These are phyloP conservation scores for Scopulariopsis brevicaulis DNA, from an alignment of 2,329 filamentous ascomycete species.

Conservation along the genomic window DNA sequence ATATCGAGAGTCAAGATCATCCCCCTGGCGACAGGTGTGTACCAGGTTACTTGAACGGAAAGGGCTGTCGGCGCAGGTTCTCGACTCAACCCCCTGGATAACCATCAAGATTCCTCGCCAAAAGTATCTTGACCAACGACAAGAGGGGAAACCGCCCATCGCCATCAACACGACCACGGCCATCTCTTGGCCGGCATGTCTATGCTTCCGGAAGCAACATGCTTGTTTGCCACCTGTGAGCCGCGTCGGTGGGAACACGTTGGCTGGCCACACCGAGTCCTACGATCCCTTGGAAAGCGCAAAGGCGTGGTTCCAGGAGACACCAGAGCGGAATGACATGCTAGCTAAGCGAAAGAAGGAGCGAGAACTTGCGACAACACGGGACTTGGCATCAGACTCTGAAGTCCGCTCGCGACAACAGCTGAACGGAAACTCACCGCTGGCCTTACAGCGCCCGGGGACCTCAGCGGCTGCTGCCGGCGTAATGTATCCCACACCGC, in stretches of 20 bases:
- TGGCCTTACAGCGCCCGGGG: conserved; percentile 36
- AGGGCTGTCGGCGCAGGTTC: conserved; percentile 30
- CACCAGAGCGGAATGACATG: conserved; percentile 33
- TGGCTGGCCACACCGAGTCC: conserved; percentile 25
- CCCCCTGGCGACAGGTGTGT: conserved; percentile 37
- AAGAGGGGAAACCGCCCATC: conserved; percentile 28
- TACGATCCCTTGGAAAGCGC: conserved; percentile 38
- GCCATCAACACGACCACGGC: conserved; percentile 21
- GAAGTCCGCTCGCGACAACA: conserved; percentile 26
- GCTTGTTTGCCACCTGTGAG: conserved; percentile 26
- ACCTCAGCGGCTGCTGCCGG: conserved; percentile 18
- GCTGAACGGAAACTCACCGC: conserved; percentile 38
- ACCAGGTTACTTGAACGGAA: conserved; percentile 36
- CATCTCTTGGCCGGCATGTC: conserved; percentile 41
- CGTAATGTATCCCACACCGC: conserved; percentile 60
- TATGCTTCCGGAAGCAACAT: conserved; percentile 39
- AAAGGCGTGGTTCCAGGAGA: conserved; percentile 33
- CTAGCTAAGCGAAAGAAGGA: conserved; percentile 37
- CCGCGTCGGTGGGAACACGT: conserved; percentile 24
- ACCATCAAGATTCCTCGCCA: conserved; percentile 35
- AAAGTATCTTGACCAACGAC: conserved; percentile 27
- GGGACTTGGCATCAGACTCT: conserved; percentile 22
- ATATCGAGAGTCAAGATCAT: conserved; percentile 26
- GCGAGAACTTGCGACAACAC: conserved; percentile 27
- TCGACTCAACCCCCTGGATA: conserved; percentile 37